Percentiles rank a stretch among this genome's conserved stretches.
Conservation (phyloP, 768 basidiomycete genomes). For the Boletus insuetus region DNA sequence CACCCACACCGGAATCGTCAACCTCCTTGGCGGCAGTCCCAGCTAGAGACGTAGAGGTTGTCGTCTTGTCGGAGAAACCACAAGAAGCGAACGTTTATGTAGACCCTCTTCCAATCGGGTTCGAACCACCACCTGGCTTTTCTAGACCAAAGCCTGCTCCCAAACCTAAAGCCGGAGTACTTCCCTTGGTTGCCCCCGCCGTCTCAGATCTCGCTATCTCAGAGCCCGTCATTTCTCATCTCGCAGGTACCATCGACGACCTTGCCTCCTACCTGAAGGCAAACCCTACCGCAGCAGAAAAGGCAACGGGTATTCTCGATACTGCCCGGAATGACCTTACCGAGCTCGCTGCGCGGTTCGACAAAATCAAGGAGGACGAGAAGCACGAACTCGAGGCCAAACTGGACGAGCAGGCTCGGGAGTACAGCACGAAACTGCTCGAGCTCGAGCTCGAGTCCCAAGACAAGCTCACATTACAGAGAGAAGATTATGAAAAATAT, state of each 20-base stretch:
- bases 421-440: constrained; percentile 78
- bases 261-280: constrained; percentile 81
- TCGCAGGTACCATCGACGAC: constrained; percentile 90
- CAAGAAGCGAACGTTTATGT: constrained; percentile 46
- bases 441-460: constrained; percentile 84
- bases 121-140: constrained; percentile 92
- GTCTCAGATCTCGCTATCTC: constrained; percentile 68
- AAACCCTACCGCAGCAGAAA: constrained; percentile 62
- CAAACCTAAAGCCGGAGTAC: constrained; percentile 34
- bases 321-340: constrained; percentile 80
- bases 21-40: constrained; percentile 28
- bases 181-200: constrained; percentile 81
- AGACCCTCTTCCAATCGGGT: constrained; percentile 83
- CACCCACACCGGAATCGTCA: constrained; percentile 17
- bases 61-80: constrained; percentile 24
- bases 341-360: constrained; percentile 71
- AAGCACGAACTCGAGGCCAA: constrained; percentile 57
- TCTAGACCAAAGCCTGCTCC: constrained; percentile 55
- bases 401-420: constrained; percentile 80
- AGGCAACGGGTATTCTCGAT: constrained; percentile 74
- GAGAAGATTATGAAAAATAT: constrained; percentile 79
- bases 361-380: constrained; percentile 79
- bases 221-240: constrained; percentile 91
- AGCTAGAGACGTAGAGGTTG: constrained; percentile 23
- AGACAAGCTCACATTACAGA: constrained; percentile 81